A percentile compares a stretch with the other conserved stretches of the same genome.
These are phyloP conservation scores for Paramyrothecium roridum DNA, from an alignment of 2,329 filamentous ascomycete species.

Conservation along the genomic window DNA sequence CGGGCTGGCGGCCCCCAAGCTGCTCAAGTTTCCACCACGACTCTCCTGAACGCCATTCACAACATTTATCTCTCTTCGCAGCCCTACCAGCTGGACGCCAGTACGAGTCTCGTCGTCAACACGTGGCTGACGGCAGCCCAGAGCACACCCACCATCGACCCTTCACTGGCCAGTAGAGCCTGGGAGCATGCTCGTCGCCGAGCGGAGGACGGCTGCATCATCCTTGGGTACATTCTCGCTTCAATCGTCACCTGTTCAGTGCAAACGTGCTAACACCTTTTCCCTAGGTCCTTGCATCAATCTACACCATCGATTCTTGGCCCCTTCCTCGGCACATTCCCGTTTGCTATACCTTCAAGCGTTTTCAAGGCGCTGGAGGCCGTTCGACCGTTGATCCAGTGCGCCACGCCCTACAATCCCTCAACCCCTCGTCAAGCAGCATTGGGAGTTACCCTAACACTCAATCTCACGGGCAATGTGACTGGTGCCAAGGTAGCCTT, in stretches of 20 bases:
- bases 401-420: conserved; percentile 87
- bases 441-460: conserved; percentile 75
- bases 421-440: conserved; percentile 76
- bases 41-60: conserved; percentile 87
- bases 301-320: conserved; percentile 81
- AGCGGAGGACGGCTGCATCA: conserved; percentile 91
- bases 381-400: conserved; percentile 80
- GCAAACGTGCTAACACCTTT: conserved; percentile 9
- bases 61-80: conserved; percentile 79
- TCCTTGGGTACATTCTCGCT: conserved; percentile 66
- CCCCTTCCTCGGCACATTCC: conserved; percentile 78
- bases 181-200: conserved; percentile 96
- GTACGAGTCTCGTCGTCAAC: conserved; percentile 89
- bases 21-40: conserved; percentile 85
- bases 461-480: conserved; percentile 77
- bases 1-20: conserved; percentile 64
- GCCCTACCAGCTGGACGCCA: conserved; percentile 84
- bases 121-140: conserved; percentile 86
- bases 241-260: not conserved
- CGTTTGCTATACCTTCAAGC: conserved; percentile 71
- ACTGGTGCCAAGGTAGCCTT: conserved; percentile 73
- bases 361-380: conserved; percentile 78
- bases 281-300: conserved; percentile 74
- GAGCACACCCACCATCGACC: conserved; percentile 71
- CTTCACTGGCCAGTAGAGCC: conserved; percentile 71